These are phyloP conservation scores for Dictyostelium brefeldianum DNA, from an alignment of 78 protist genomes.

Conservation along the genomic window DNA sequence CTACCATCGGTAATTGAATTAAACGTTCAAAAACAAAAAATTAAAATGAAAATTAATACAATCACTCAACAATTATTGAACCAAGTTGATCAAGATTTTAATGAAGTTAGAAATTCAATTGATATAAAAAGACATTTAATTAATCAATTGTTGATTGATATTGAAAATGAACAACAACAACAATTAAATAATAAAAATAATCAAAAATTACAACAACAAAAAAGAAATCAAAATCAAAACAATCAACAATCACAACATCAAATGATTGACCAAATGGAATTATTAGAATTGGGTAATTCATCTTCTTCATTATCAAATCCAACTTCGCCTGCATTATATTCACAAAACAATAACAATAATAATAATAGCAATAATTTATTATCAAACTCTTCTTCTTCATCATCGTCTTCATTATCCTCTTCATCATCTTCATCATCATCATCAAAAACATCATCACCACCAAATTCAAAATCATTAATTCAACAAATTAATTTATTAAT, in stretches of 20 bases:
- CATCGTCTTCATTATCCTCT: neutral
- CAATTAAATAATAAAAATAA: neutral
- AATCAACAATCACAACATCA: neutral
- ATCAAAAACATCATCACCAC: neutral
- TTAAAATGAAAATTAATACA: constrained; percentile 9
- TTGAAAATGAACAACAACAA: constrained; percentile 22
- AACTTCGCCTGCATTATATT: neutral
- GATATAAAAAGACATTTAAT: constrained; percentile 7
- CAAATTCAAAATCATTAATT: constrained; percentile 3
- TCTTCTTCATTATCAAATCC: neutral
- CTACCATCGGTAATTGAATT: neutral
- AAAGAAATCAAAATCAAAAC: neutral
- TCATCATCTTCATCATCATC: neutral
- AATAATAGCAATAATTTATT: too few relatives aligned
- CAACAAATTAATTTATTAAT: constrained; percentile 9
- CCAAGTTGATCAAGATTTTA: constrained; percentile 60
- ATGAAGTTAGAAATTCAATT: constrained; percentile 5
- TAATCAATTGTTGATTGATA: neutral
- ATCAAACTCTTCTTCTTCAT: constrained; percentile 2
- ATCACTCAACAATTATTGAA: neutral
- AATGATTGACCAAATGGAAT: neutral
- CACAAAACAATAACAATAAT: neutral
- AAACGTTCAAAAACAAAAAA: neutral
- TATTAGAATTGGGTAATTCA: neutral
- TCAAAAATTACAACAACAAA: neutral